A percentile compares a stretch with the other conserved stretches of the same genome.
Evolutionary conservation across 352 stramenopile genomes (phyloP).

Genomic region (Phytophthora cajani): DNA sequence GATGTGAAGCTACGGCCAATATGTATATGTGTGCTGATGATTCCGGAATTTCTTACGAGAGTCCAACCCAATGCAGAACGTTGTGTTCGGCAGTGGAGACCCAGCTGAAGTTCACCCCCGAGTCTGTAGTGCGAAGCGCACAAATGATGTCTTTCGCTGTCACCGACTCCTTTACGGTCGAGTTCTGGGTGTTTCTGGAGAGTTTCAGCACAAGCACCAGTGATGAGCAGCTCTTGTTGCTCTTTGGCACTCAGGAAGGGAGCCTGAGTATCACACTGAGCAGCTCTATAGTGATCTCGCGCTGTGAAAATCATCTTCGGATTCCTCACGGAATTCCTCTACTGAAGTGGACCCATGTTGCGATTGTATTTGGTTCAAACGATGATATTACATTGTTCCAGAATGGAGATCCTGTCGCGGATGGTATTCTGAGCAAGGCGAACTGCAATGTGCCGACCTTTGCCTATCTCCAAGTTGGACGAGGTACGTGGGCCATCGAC

Average conservation of each 20-base stretch:
- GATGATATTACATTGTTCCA: conserved; percentile 35
- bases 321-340: conserved; percentile 40
- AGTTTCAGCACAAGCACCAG: conserved; percentile 2
- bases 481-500: conserved; percentile 28
- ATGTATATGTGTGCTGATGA: conserved; percentile 36
- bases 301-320: conserved; percentile 36
- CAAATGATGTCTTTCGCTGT: conserved; percentile 30
- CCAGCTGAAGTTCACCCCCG: conserved; percentile 44
- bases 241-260: conserved; percentile 38
- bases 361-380: conserved; percentile 30
- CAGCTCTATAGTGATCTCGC: conserved; percentile 36
- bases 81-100: conserved; percentile 35
- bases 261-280: conserved; percentile 24
- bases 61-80: conserved; percentile 31
- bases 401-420: conserved; percentile 36
- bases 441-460: conserved; percentile 33
- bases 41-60: conserved; percentile 5
- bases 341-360: conserved; percentile 49
- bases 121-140: conserved; percentile 37
- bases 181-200: conserved; percentile 51
- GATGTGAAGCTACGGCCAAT: conserved; percentile 32
- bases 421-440: conserved; percentile 18
- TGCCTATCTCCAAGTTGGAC: conserved; percentile 51
- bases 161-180: conserved; percentile 37
- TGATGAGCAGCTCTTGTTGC: conserved; percentile 38